These are phyloP conservation scores for Monotropa hypopitys DNA, from an alignment of 179 eudicot species.

Conservation along the genomic window DNA sequence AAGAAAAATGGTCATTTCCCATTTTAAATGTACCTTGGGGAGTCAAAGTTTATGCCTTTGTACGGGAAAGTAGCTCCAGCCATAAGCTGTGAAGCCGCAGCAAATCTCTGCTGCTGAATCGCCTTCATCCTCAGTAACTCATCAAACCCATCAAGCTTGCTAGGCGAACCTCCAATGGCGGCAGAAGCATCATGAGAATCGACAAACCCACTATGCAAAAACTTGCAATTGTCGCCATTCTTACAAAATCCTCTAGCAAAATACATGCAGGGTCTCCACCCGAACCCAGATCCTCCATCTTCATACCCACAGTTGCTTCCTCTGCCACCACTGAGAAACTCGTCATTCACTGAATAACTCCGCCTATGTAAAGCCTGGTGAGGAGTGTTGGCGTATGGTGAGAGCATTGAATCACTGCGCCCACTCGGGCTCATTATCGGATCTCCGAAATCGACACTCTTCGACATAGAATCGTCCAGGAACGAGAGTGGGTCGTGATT, in stretches of 20 bases:
- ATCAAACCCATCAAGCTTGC: constrained; percentile 57
- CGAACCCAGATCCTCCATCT: constrained; percentile 38
- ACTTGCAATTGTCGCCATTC: constrained; percentile 42
- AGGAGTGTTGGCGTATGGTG: constrained; percentile 18
- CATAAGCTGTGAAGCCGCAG: constrained; percentile 46
- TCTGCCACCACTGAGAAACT: constrained; percentile 22
- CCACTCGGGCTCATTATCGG: constrained; percentile 53
- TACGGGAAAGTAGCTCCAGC: constrained; percentile 37
- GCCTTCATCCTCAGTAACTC: constrained; percentile 60
- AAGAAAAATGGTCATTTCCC: not conserved
- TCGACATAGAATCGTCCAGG: constrained; percentile 23
- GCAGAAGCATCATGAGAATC: constrained; percentile 9
- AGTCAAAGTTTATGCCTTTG: constrained; percentile 34
- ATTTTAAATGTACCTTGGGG: constrained; percentile 32
- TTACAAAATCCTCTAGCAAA: constrained; percentile 58
- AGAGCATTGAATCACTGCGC: constrained; percentile 34
- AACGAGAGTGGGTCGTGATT: constrained; percentile 24
- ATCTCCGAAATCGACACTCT: constrained; percentile 27
- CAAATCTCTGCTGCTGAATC: constrained; percentile 52
- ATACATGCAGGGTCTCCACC: constrained; percentile 70
- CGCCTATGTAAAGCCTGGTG: constrained; percentile 34
- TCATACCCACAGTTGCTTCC: constrained; percentile 21
- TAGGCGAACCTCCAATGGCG: constrained; percentile 24
- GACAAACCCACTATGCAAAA: constrained; percentile 25
- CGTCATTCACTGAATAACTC: constrained; percentile 59